Base-by-base conservation (phyloP, 140 eudicot species). In the Ambrosia hybrid region DNA sequence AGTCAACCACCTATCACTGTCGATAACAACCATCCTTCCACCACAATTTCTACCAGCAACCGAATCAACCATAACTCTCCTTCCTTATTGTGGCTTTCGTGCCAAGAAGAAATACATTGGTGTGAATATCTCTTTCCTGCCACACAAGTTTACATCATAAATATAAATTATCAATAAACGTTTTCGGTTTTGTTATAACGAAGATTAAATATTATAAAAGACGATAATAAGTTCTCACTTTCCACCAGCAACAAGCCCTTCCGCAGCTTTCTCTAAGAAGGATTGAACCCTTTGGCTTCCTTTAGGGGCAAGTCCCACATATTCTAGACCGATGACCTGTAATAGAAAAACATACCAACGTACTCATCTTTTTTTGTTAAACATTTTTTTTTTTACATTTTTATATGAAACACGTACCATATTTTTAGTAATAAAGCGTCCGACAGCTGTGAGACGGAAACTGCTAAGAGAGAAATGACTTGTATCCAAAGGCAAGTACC, bases 121-220 rank as follows among this genome's bases (percentile, higher is more conserved):
- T 10, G 99, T 94, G 84, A 94, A 94, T 53, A 94, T 94, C 83
- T 90, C 99, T 84, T 89, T 94, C 99, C 99, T 94, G 91, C n/a
- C 74, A 65, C 13, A 72, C 59, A 75, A 76, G 9, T 68, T 53
- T 6, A 59, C 10, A 71, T 4, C 7, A 26, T 7, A 65, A 53
- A 39, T 33, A 39, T 81, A 33, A 76, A 58, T 16, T 17, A 48
- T 21, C 3, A 68, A 10, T 2, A n/a, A 72, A 5, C 17, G 39
- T 53, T 33, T 16, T 34, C 7, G 14, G 2, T 21, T 55, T 45
- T 71, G 34, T 69, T 5, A 8, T 46, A 48, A 46, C 2, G 14
- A 41, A 75, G 36, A 11, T 49, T 36, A 70, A 70, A 70, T 51
- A 58, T 9, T 45, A 26, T n/a, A 33, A 67, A 45, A 75, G 3